Conservation (phyloP, 1,284 basidiomycete genomes). For the Boletus semigastroideus region DNA sequence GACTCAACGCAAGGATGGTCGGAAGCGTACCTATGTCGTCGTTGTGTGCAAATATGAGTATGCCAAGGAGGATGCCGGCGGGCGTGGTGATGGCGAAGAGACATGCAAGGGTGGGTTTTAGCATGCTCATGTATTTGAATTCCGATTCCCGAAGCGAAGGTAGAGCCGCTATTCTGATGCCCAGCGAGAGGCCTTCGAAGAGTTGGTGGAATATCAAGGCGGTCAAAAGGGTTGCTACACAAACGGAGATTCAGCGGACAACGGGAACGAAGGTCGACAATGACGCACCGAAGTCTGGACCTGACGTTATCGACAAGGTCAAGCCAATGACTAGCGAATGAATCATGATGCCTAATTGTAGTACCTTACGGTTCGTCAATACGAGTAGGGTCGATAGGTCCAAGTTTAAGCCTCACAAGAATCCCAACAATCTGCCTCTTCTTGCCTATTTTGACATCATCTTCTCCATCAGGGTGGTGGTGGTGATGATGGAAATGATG, state of each 20-base stretch:
- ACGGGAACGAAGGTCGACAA: neutral
- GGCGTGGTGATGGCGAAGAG: slow-evolving; percentile 75
- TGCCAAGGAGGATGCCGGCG: slow-evolving; percentile 59
- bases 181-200: slow-evolving; percentile 77
- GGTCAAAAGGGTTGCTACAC: slow-evolving; percentile 62
- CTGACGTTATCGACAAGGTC: slow-evolving; percentile 65
- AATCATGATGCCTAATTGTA: slow-evolving; percentile 80
- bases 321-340: slow-evolving; percentile 78
- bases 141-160: slow-evolving; percentile 38
- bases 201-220: slow-evolving; percentile 79
- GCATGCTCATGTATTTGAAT: slow-evolving; percentile 25
- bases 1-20: neutral
- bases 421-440: slow-evolving; percentile 63
- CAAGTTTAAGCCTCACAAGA: slow-evolving; percentile 41
- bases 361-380: slow-evolving; percentile 43
- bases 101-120: slow-evolving; percentile 55
- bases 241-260: slow-evolving; percentile 1
- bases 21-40: slow-evolving; percentile 30
- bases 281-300: slow-evolving; percentile 66
- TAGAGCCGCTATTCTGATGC: slow-evolving; percentile 70
- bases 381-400: neutral
- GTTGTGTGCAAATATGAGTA: slow-evolving; percentile 43
- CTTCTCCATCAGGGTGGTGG: slow-evolving; percentile 4
- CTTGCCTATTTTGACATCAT: slow-evolving; percentile 42
- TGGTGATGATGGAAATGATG: slow-evolving; percentile 10